Conservation (phyloP, 2,329 filamentous ascomycete species). For the Pyricularia grisea region DNA sequence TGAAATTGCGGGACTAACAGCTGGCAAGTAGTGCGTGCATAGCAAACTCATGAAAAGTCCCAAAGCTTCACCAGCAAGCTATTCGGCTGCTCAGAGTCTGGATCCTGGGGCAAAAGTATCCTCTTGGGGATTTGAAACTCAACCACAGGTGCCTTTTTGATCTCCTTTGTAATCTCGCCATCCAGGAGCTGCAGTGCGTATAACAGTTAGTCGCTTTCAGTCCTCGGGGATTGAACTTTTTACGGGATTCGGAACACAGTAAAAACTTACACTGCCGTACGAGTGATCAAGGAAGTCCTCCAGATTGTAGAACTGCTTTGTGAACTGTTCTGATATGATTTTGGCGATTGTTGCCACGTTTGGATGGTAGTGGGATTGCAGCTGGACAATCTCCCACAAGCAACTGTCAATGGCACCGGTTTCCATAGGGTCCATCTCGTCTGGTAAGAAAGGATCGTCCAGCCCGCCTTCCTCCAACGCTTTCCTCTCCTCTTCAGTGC, state of each 20-base stretch:
- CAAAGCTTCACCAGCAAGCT: conserved; percentile 51
- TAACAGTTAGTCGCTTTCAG: background rate
- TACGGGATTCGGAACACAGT: background rate
- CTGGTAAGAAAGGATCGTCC: conserved; percentile 66
- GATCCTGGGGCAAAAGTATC: conserved; percentile 54
- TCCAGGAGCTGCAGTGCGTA: conserved; percentile 58
- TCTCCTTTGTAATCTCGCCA: conserved; percentile 69
- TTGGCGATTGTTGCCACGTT: conserved; percentile 91
- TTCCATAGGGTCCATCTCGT: conserved; percentile 73
- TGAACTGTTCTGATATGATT: conserved; percentile 94
- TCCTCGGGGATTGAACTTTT: background rate
- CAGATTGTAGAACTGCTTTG: conserved; percentile 88
- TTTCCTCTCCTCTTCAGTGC: conserved; percentile 44
- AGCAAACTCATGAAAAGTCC: conserved; percentile 34
- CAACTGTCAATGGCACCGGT: conserved; percentile 85
- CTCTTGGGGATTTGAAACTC: conserved; percentile 91
- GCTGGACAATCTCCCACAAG: conserved; percentile 86
- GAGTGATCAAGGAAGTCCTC: conserved; percentile 97
- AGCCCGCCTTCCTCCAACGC: conserved; percentile 50
- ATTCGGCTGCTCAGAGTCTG: conserved; percentile 36
- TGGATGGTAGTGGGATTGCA: conserved; percentile 91
- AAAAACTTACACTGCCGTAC: conserved; percentile 61
- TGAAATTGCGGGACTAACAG: background rate
- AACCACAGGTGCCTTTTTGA: conserved; percentile 80
- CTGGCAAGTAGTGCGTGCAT: background rate